phyloP scores from a whole-genome alignment of 495 filamentous ascomycete species.

The Lasiosphaeria hispida region DNA sequence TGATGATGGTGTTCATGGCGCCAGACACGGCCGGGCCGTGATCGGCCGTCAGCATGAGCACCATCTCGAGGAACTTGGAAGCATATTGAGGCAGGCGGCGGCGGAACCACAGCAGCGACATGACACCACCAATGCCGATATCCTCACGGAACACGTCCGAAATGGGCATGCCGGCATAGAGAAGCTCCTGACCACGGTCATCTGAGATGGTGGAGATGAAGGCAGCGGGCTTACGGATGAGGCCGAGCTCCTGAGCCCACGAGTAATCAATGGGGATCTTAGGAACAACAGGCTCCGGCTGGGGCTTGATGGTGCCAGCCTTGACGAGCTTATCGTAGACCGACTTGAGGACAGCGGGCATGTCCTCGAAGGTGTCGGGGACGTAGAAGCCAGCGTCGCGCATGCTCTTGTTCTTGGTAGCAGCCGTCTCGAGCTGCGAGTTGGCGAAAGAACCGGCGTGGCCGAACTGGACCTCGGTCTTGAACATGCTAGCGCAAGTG shows the following conservation, averaged over 20 bases:
- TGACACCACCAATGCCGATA: slow-evolving; percentile 98
- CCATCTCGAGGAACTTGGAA: slow-evolving; percentile 99
- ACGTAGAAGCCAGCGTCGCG: slow-evolving; percentile 86
- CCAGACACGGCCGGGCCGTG: slow-evolving; percentile 98
- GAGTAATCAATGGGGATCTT: slow-evolving; percentile 99
- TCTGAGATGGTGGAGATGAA: slow-evolving; percentile 99
- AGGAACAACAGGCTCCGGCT: slow-evolving; percentile 84
- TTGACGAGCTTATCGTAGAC: slow-evolving; percentile 86
- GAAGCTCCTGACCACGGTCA: slow-evolving; percentile 97
- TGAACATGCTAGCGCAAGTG: slow-evolving; percentile 99
- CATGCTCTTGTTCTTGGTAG: slow-evolving; percentile 95
- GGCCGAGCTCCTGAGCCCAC: slow-evolving; percentile 98
- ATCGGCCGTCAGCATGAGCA: slow-evolving; percentile 99
- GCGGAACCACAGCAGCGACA: slow-evolving; percentile 99
- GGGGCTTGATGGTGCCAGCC: slow-evolving; percentile 77
- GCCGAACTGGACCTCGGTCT: slow-evolving; percentile 99
- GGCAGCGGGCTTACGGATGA: slow-evolving; percentile 98
- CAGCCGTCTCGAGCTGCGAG: slow-evolving; percentile 96
- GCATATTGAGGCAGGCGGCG: slow-evolving; percentile 94
- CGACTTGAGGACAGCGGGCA: slow-evolving; percentile 68
- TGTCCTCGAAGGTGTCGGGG: slow-evolving; percentile 94
- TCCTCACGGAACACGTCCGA: slow-evolving; percentile 99
- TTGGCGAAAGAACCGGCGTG: slow-evolving; percentile 98
- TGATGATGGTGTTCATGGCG: slow-evolving; percentile 99
- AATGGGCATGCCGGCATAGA: slow-evolving; percentile 99